Evolutionary conservation across 495 filamentous ascomycete species (phyloP).

Genomic region (Darksidea phi): DNA sequence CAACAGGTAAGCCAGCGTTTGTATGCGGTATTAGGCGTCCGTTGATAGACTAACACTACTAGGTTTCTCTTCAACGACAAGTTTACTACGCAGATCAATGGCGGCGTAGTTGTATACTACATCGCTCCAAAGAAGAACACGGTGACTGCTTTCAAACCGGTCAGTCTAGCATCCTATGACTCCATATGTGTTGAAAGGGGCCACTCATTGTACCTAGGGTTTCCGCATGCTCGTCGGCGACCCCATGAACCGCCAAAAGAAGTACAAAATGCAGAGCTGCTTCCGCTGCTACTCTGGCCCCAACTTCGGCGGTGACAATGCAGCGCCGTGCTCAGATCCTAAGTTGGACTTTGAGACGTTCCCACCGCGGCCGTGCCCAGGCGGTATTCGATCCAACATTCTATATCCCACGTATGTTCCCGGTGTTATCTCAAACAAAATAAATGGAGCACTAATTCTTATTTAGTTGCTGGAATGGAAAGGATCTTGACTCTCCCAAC

Average conservation of each 20-base stretch:
- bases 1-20: background rate
- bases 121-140: constrained; percentile 17
- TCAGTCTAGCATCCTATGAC: background rate
- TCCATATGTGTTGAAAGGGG: background rate
- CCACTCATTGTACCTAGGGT: constrained; percentile 10
- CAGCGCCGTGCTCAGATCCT: constrained; percentile 26
- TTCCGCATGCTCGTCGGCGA: constrained; percentile 36
- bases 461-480: constrained; percentile 30
- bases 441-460: constrained; percentile 1
- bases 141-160: constrained; percentile 33
- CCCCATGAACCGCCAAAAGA: constrained; percentile 13
- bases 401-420: constrained; percentile 31
- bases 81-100: constrained; percentile 20
- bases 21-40: too few species aligned
- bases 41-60: background rate
- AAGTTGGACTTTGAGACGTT: constrained; percentile 23
- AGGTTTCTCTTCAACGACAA: constrained; percentile 25
- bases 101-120: constrained; percentile 31
- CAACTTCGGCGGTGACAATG: constrained; percentile 32
- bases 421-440: background rate
- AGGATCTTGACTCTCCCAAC: constrained; percentile 27
- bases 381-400: constrained; percentile 34
- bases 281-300: constrained; percentile 28
- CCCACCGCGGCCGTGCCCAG: constrained; percentile 21
- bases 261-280: constrained; percentile 24